These are phyloP conservation scores for Aspergillus uvarum DNA, from an alignment of 2,329 filamentous ascomycete genomes.

Conservation along the genomic window DNA sequence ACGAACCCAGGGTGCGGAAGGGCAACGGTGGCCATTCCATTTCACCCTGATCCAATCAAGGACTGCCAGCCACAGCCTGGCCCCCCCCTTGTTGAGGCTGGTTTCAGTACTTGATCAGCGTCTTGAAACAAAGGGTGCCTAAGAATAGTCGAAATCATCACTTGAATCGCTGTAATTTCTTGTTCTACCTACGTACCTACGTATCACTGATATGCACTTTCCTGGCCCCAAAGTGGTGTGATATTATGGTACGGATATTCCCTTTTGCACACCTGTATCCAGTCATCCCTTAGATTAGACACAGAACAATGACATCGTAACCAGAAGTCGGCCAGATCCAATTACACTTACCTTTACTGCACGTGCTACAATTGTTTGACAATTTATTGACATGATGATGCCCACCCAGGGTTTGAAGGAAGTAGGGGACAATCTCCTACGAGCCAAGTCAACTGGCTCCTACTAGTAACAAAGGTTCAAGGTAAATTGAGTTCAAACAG, in stretches of 20 bases:
- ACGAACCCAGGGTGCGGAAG: not conserved
- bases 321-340: too few relatives aligned
- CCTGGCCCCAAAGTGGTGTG: not conserved
- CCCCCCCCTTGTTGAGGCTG: constrained; percentile 5
- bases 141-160: constrained; percentile 11
- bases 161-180: not conserved
- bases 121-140: constrained; percentile 11
- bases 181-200: not conserved
- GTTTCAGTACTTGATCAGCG: constrained; percentile 17
- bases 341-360: not conserved
- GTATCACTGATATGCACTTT: not conserved
- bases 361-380: not conserved
- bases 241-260: not conserved
- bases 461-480: too few relatives aligned
- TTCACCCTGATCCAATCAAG: constrained; percentile 6
- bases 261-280: too few relatives aligned
- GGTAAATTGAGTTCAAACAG: too few relatives aligned
- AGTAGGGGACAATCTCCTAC: too few relatives aligned
- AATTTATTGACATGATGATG: too few relatives aligned
- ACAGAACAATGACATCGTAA: not conserved
- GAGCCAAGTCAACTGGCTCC: too few relatives aligned
- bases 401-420: not conserved
- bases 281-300: not conserved
- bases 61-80: constrained; percentile 2
- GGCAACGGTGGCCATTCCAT: constrained; percentile 13